phyloP scores from a whole-genome alignment of 2,329 filamentous ascomycete genomes.

The Fusarium sp. region DNA sequence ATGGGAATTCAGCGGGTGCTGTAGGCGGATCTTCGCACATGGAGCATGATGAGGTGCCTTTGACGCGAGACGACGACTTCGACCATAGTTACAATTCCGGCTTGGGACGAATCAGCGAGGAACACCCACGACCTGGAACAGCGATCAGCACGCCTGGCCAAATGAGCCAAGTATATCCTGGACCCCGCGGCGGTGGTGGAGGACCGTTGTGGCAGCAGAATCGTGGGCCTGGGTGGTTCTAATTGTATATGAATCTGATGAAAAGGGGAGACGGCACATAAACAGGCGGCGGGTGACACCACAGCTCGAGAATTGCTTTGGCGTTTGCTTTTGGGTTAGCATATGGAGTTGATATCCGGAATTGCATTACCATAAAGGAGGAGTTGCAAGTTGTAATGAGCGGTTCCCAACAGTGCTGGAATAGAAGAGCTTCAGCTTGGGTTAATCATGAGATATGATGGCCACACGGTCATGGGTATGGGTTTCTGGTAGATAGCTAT shows the following conservation, averaged over 20 bases:
- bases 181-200: conserved; percentile 43
- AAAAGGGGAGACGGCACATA: conserved; percentile 2
- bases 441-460: conserved; percentile 29
- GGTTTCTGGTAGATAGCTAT: conserved; percentile 28
- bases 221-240: conserved; percentile 57
- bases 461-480: conserved; percentile 24
- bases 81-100: conserved; percentile 54
- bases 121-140: conserved; percentile 37
- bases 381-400: conserved; percentile 1
- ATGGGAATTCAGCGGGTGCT: conserved; percentile 19
- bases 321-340: neutral
- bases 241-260: conserved; percentile 41
- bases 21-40: conserved; percentile 38
- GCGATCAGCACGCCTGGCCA: conserved; percentile 35
- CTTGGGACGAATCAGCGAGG: conserved; percentile 50
- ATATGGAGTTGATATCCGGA: conserved; percentile 29
- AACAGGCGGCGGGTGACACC: neutral
- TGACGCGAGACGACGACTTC: conserved; percentile 57
- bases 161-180: conserved; percentile 33
- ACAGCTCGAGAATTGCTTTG: neutral
- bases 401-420: neutral
- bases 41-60: conserved; percentile 51
- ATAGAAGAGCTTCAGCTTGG: conserved; percentile 12
- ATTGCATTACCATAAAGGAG: conserved; percentile 22
- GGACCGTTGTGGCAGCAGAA: conserved; percentile 66